phyloP scores from a whole-genome alignment of 2,329 filamentous ascomycete species.

The Diaporthe ampelina region DNA sequence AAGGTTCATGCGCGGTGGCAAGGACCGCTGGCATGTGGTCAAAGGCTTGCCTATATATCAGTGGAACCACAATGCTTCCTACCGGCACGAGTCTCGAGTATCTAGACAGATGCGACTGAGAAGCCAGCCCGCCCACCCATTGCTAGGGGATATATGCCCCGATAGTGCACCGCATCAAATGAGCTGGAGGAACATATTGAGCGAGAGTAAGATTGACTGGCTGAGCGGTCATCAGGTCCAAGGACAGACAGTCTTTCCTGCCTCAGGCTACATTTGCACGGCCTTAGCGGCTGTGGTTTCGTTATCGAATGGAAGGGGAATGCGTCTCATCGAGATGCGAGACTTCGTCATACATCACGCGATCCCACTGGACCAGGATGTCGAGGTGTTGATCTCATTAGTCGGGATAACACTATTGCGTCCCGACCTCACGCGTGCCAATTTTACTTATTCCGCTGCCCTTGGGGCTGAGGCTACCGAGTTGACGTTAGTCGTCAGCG shows the following conservation, averaged over 20 bases:
- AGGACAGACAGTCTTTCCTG: conserved; percentile 55
- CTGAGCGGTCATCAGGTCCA: conserved; percentile 53
- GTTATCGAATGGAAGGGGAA: background rate
- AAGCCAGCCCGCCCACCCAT: conserved; percentile 15
- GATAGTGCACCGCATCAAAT: conserved; percentile 35
- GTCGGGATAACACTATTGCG: background rate
- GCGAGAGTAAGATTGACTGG: conserved; percentile 52
- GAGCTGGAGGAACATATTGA: conserved; percentile 47
- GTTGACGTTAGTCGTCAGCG: background rate
- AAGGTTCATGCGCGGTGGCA: background rate
- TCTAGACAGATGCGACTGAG: conserved; percentile 16
- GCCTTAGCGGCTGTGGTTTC: conserved; percentile 43
- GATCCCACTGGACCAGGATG: background rate
- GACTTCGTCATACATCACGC: conserved; percentile 27
- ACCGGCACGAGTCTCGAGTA: conserved; percentile 37
- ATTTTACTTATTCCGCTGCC: conserved; percentile 13
- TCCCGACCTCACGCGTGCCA: background rate
- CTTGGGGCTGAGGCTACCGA: conserved; percentile 1
- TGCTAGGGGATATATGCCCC: conserved; percentile 18
- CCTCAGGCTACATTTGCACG: conserved; percentile 43
- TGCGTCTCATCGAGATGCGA: conserved; percentile 39
- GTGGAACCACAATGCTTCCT: conserved; percentile 34
- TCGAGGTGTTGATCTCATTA: background rate
- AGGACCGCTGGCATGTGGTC: conserved; percentile 2
- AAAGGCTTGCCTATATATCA: conserved; percentile 36